phyloP scores from a whole-genome alignment of 164 flowering plant genomes.

The Magnolia officinalis region DNA sequence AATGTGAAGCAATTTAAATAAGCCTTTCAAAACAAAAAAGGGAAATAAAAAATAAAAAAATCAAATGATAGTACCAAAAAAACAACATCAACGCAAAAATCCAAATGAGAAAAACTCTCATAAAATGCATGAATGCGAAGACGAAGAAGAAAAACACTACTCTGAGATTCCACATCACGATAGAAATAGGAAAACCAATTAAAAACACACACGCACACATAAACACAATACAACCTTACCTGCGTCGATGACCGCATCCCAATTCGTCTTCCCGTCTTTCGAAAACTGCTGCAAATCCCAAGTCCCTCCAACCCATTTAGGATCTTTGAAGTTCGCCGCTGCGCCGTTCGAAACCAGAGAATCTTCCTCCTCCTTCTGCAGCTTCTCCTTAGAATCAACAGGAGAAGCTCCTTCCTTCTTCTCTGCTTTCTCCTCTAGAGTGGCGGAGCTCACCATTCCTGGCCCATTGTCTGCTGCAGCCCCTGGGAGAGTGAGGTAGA shows the following conservation, averaged over 20 bases:
- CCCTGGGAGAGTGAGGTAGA: slow-evolving; percentile 13
- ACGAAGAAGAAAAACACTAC: background rate
- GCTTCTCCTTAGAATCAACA: slow-evolving; percentile 11
- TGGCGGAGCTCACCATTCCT: slow-evolving; percentile 36
- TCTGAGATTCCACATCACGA: background rate
- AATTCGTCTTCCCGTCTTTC: slow-evolving; percentile 69
- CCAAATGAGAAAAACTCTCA: background rate
- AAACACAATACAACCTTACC: slow-evolving; percentile 35
- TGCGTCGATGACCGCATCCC: slow-evolving; percentile 97
- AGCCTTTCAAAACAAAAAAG: no score
- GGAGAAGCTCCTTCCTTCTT: background rate
- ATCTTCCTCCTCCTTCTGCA: slow-evolving; percentile 22
- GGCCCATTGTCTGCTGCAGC: slow-evolving; percentile 51
- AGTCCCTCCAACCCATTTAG: slow-evolving; percentile 81
- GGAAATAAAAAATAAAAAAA: no score
- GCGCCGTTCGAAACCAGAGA: slow-evolving; percentile 33
- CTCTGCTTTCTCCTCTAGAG: slow-evolving; percentile 15
- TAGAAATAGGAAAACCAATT: no score
- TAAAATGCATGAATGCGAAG: background rate
- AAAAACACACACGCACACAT: background rate
- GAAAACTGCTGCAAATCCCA: slow-evolving; percentile 88
- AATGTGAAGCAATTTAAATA: no score
- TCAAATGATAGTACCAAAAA: no score
- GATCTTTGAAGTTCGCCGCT: slow-evolving; percentile 45
- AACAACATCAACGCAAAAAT: background rate